Base-by-base conservation (phyloP, 2,329 filamentous ascomycete species). In the Colletotrichum graminicola region DNA sequence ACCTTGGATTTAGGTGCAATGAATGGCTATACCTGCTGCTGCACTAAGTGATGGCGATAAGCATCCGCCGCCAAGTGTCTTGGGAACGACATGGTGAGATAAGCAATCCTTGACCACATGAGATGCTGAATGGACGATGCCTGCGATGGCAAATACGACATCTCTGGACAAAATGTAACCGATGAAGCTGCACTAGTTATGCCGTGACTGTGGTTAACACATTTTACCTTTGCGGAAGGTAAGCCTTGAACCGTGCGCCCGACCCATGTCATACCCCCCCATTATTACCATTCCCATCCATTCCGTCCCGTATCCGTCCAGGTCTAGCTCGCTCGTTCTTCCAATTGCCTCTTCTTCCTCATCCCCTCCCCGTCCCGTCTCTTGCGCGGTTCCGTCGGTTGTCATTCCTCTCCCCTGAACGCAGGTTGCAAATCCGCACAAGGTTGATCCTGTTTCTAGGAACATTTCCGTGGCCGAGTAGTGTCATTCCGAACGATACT, bases 161-260 rank as follows among this genome's bases (percentile, higher is more conserved):
- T 63, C 23, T 43, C 47, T 6, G 39, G 39, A 41, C 39, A 41
- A 41, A 41, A 41, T 52, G 47, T 34, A 39, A 54, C 23, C n/a
- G 34, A 51, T 26, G 45, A 34, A 34, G 34, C 36, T 43, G 18
- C 39, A 8, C 39, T 41, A 1, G 39, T 16, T 29, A 39, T 65
- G 18, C 21, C n/a, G n/a, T 29, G 52, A 32, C 32, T 29, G 61
- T 54, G 36, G n/a, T 34, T 26, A 26, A 60, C 65, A 63, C 34
- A 29, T 4, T 34, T 34, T 34, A 34, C 34, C 34, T 34, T 34
- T 39, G 14, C 5, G 11, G 14, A 6, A 56, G 64, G 29, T 43
- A 52, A 23, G 26, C n/a, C 45, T 69, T 66, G 67, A 66, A 60
- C 62, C 67, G 66, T 69, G 66, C 66, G 45, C 66, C 21, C 39